These are phyloP conservation scores for Priceomyces carsonii DNA, from an alignment of 805 yeast species.

Conservation along the genomic window DNA sequence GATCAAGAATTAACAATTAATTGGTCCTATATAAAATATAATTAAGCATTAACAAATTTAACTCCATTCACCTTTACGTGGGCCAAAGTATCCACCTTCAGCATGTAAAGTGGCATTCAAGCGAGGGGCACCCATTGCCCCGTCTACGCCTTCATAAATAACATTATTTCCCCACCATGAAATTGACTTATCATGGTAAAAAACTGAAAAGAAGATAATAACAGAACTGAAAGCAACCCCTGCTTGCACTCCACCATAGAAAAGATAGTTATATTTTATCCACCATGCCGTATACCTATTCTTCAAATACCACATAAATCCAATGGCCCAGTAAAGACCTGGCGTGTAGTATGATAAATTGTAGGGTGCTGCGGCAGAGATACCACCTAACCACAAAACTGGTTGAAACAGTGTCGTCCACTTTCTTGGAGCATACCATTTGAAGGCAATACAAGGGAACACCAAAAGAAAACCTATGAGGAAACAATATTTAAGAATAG, in stretches of 20 bases:
- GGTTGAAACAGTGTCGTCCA: conserved; percentile 39
- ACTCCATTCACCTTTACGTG: conserved; percentile 19
- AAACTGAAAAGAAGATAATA: conserved; percentile 33
- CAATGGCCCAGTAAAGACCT: conserved; percentile 50
- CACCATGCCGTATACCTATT: conserved; percentile 45
- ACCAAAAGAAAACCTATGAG: conserved; percentile 45
- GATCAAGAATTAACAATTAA: too few species aligned
- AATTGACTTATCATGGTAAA: conserved; percentile 13
- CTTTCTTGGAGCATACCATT: conserved; percentile 41
- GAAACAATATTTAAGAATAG: conserved; percentile 53
- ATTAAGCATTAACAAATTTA: too few species aligned
- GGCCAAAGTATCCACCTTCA: conserved; percentile 36
- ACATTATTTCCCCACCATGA: conserved; percentile 71
- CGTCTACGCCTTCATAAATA: conserved; percentile 13
- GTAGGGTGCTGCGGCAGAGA: conserved; percentile 59
- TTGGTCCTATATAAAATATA: too few species aligned
- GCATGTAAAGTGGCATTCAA: conserved; percentile 21
- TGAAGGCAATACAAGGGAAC: conserved; percentile 23
- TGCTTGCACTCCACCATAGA: conserved; percentile 46
- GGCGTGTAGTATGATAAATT: conserved; percentile 58
- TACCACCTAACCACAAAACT: conserved; percentile 38
- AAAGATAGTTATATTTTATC: conserved; percentile 45
- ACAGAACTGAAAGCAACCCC: conserved; percentile 43
- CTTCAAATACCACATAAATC: conserved; percentile 40
- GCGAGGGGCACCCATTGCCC: conserved; percentile 6